phyloP scores from a whole-genome alignment of 2,329 filamentous ascomycete species.

The Chalara sp. region DNA sequence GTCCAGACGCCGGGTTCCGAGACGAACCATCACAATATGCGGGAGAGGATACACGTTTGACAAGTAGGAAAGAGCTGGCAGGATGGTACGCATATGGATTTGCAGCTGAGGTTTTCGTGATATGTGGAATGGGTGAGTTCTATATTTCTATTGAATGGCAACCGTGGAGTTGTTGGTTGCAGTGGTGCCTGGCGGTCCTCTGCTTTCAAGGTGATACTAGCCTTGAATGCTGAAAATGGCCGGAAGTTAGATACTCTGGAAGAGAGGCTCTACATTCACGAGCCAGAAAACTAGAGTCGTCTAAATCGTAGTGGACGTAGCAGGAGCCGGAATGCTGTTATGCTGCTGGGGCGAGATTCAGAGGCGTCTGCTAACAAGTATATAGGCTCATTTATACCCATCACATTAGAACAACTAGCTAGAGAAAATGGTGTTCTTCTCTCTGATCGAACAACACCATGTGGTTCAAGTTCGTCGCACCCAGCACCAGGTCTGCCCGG shows the following conservation, averaged over 20 bases:
- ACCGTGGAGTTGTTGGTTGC: background rate
- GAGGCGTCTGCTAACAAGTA: conserved; percentile 10
- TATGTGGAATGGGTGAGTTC: conserved; percentile 73
- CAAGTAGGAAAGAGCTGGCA: conserved; percentile 76
- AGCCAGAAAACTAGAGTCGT: no score
- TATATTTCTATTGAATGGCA: conserved; percentile 16
- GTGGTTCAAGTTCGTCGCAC: conserved; percentile 38
- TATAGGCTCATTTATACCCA: conserved; percentile 86
- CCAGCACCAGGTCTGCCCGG: conserved; percentile 7
- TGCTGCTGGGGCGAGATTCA: no score
- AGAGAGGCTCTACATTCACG: no score
- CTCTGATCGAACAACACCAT: conserved; percentile 69
- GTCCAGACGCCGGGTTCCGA: conserved; percentile 26
- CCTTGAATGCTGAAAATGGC: no score
- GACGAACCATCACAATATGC: conserved; percentile 48
- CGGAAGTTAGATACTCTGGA: no score
- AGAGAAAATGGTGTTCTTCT: conserved; percentile 85
- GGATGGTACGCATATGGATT: conserved; percentile 98
- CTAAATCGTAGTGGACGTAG: no score
- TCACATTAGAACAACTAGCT: conserved; percentile 88
- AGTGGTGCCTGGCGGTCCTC: background rate
- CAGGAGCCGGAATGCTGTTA: no score
- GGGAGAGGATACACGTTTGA: conserved; percentile 83
- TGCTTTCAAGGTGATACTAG: no score
- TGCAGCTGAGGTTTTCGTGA: conserved; percentile 92